phyloP scores from a whole-genome alignment of 1,284 basidiomycete genomes.

The Mycena citricolor region DNA sequence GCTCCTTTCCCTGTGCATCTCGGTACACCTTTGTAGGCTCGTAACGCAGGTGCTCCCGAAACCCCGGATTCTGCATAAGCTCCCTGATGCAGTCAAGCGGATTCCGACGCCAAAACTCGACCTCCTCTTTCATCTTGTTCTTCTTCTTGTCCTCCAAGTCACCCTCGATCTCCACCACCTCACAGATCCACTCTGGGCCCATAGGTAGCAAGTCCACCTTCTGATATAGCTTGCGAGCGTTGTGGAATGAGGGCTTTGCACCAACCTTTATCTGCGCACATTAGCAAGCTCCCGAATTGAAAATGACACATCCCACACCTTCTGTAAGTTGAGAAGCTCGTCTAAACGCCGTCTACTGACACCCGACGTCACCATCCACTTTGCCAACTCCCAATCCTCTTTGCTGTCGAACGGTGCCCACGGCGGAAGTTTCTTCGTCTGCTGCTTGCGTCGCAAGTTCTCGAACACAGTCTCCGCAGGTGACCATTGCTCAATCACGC shows the following conservation, averaged over 20 bases:
- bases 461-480: constrained; percentile 6
- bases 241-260: constrained; percentile 22
- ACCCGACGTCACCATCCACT: constrained; percentile 31
- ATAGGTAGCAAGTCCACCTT: constrained; percentile 31
- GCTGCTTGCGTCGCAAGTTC: constrained; percentile 1
- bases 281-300: constrained; percentile 10
- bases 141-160: constrained; percentile 28
- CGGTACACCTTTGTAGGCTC: constrained; percentile 32
- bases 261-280: constrained; percentile 5
- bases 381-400: constrained; percentile 29
- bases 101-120: constrained; percentile 26
- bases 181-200: constrained; percentile 25
- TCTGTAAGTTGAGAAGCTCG: constrained; percentile 32
- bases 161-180: constrained; percentile 26
- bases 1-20: constrained; percentile 25
- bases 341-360: constrained; percentile 31
- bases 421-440: not conserved
- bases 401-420: constrained; percentile 12
- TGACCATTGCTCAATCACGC: not conserved
- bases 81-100: constrained; percentile 27
- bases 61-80: constrained; percentile 26
- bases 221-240: constrained; percentile 27
- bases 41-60: constrained; percentile 31
- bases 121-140: constrained; percentile 22
- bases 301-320: constrained; percentile 25